These are phyloP conservation scores for Hyaloscypha variabilis DNA, from an alignment of 495 filamentous ascomycete genomes.

Conservation along the genomic window DNA sequence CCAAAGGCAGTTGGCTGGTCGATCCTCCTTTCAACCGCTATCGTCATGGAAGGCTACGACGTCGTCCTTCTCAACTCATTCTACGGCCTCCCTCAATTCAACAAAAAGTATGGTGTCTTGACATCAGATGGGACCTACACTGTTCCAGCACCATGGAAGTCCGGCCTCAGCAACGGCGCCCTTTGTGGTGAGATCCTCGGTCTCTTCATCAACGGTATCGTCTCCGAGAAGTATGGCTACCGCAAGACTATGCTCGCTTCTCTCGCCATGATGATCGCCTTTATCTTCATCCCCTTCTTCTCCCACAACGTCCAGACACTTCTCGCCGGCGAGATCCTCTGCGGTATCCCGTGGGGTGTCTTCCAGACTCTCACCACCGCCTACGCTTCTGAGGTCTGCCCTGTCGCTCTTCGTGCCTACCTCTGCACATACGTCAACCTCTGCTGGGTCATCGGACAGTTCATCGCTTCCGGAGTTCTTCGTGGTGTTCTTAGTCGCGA, in stretches of 20 bases:
- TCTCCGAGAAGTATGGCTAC: constrained; percentile 68
- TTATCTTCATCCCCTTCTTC: constrained; percentile 76
- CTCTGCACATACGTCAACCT: constrained; percentile 73
- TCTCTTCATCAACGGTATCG: constrained; percentile 70
- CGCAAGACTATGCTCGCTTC: constrained; percentile 63
- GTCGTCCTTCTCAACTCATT: constrained; percentile 57
- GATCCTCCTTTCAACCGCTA: constrained; percentile 57
- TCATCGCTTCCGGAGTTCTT: constrained; percentile 68
- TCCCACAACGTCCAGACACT: constrained; percentile 68
- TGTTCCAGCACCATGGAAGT: constrained; percentile 72
- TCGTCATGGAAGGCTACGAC: constrained; percentile 68
- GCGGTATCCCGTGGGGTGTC: constrained; percentile 38
- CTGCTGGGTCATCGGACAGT: constrained; percentile 70
- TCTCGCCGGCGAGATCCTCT: constrained; percentile 47
- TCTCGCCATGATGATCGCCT: constrained; percentile 60
- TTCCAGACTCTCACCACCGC: constrained; percentile 68
- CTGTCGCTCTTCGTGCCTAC: constrained; percentile 64
- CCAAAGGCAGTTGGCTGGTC: constrained; percentile 60
- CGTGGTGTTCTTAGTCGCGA: constrained; percentile 50
- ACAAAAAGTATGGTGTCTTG: constrained; percentile 64
- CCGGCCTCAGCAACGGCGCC: constrained; percentile 70
- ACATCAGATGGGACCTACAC: constrained; percentile 58
- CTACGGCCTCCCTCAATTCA: constrained; percentile 59
- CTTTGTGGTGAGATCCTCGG: constrained; percentile 72
- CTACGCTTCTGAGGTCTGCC: constrained; percentile 71